phyloP scores from a whole-genome alignment of 106 monocot species.

The Apostasia ramifera region DNA sequence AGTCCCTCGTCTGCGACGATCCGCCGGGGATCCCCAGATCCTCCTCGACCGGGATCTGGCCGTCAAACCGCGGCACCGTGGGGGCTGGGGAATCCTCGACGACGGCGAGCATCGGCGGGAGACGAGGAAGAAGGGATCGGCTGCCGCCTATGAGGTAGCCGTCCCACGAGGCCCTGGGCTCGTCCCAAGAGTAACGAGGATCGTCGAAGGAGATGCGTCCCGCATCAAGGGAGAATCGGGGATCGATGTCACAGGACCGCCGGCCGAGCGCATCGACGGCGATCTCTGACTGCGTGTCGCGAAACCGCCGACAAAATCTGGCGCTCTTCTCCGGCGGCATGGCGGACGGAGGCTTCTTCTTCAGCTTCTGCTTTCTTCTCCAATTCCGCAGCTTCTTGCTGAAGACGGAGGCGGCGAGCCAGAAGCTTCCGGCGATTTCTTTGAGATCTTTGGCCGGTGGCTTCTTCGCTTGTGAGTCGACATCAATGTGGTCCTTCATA shows the following conservation, averaged over 20 bases:
- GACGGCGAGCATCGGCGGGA: conserved; percentile 57
- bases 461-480: conserved; percentile 12
- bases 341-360: conserved; percentile 4
- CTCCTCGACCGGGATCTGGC: conserved; percentile 14
- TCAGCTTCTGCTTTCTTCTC: conserved; percentile 41
- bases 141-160: conserved; percentile 22
- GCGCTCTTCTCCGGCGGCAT: conserved; percentile 5
- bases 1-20: conserved; percentile 14
- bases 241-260: conserved; percentile 40
- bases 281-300: conserved; percentile 11
- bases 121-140: conserved; percentile 20
- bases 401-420: conserved; percentile 12
- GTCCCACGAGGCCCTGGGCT: conserved; percentile 70
- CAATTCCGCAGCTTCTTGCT: conserved; percentile 41
- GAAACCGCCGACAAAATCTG: neutral
- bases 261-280: conserved; percentile 10
- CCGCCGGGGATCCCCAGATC: conserved; percentile 13
- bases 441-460: conserved; percentile 9
- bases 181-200: conserved; percentile 51
- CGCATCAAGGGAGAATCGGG: conserved; percentile 60
- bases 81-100: conserved; percentile 20
- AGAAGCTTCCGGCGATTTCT: conserved; percentile 17
- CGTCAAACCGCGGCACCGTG: conserved; percentile 14
- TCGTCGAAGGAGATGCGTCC: conserved; percentile 55
- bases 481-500: conserved; percentile 40